Percentiles rank a stretch among this genome's conserved stretches.
Evolutionary conservation across 768 basidiomycete species (phyloP).

Genomic region (Glaciozyma martinii): DNA sequence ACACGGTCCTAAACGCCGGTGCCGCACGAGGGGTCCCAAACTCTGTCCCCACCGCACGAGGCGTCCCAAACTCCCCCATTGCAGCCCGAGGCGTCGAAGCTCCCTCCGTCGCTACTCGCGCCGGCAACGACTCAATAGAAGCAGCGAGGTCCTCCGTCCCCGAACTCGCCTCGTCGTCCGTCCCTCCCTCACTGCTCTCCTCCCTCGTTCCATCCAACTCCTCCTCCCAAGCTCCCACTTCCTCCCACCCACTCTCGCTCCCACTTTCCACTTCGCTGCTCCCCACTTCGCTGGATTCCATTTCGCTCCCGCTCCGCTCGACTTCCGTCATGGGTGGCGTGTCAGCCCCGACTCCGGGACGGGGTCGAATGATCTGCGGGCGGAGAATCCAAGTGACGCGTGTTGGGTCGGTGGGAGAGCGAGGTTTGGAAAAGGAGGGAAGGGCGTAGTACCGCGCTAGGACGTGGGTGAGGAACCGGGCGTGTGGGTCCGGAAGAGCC

Average conservation of each 20-base stretch:
- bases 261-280: background rate
- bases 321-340: constrained; percentile 23
- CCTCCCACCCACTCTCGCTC: background rate
- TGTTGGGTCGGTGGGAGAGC: constrained; percentile 17
- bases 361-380: constrained; percentile 8
- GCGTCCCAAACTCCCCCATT: too few relatives aligned
- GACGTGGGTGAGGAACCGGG: constrained; percentile 22
- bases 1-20: too few relatives aligned
- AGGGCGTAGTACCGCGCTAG: constrained; percentile 26
- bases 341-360: constrained; percentile 1
- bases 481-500: constrained; percentile 17
- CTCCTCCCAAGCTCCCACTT: background rate
- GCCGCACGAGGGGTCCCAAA: too few relatives aligned
- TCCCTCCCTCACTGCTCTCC: background rate
- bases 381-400: constrained; percentile 23
- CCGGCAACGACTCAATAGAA: too few relatives aligned
- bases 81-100: too few relatives aligned
- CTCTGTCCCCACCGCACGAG: too few relatives aligned
- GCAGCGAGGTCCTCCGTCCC: background rate
- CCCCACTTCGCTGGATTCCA: background rate
- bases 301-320: constrained; percentile 8
- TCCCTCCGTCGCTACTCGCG: too few relatives aligned
- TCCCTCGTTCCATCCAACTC: background rate
- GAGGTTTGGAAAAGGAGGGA: constrained; percentile 21
- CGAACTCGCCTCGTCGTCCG: background rate